Percentiles rank a stretch among this genome's conserved stretches.
These are phyloP conservation scores for Quaeritorhiza haematococci DNA, from an alignment of 371 early-diverging fungal genomes.

Conservation along the genomic window DNA sequence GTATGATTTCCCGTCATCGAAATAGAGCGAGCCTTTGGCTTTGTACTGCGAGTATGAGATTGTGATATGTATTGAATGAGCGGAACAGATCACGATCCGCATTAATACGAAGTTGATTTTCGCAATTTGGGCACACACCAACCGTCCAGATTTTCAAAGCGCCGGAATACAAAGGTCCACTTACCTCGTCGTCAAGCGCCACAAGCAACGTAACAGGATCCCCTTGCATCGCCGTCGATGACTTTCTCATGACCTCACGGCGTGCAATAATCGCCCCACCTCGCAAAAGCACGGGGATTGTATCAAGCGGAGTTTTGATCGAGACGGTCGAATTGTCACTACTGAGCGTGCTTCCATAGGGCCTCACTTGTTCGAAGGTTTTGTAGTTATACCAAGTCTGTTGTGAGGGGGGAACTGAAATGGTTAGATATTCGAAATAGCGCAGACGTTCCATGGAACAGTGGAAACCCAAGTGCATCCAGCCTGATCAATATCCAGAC, in stretches of 20 bases:
- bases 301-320: conserved; percentile 64
- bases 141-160: background rate
- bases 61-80: no score
- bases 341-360: no score
- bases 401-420: no score
- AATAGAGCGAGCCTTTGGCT: conserved; percentile 73
- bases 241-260: conserved; percentile 80
- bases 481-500: no score
- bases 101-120: background rate
- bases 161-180: background rate
- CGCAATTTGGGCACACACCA: background rate
- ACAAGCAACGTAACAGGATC: conserved; percentile 92
- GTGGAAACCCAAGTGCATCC: no score
- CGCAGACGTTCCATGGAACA: no score
- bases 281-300: conserved; percentile 78
- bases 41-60: no score
- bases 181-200: conserved; percentile 51
- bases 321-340: no score
- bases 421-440: no score
- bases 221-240: conserved; percentile 67
- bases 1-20: conserved; percentile 87
- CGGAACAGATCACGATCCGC: conserved; percentile 1
- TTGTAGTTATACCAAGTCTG: conserved; percentile 75
- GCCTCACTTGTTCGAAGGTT: conserved; percentile 38
- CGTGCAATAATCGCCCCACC: conserved; percentile 84